Evolutionary conservation across 139 green algal genomes (phyloP).

Genomic region (Diplosphaera chodatii): DNA sequence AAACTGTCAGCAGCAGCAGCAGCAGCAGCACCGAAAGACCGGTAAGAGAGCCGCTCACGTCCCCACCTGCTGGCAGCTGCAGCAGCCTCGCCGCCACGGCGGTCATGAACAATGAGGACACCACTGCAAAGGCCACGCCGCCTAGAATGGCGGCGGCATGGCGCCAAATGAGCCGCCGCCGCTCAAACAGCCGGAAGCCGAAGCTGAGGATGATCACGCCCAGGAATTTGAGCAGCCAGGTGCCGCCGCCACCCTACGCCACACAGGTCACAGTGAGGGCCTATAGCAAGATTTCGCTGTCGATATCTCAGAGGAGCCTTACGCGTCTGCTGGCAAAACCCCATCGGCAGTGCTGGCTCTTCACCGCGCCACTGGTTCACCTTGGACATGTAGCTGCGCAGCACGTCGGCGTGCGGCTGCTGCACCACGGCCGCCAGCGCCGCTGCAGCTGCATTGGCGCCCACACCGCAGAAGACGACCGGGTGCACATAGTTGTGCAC

Average conservation of each 20-base stretch:
- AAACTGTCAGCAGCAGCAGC: no score
- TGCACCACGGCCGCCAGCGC: conserved; percentile 39
- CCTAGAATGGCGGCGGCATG: conserved; percentile 80
- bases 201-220: conserved; percentile 83
- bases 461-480: conserved; percentile 50
- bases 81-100: conserved; percentile 48
- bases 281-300: no score
- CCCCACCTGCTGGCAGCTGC: conserved; percentile 41
- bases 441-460: conserved; percentile 41
- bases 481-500: conserved; percentile 55
- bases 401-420: conserved; percentile 31
- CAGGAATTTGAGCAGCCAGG: conserved; percentile 81
- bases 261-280: no score
- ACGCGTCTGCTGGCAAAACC: no score
- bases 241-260: conserved; percentile 47
- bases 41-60: no score
- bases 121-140: conserved; percentile 46
- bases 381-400: conserved; percentile 56
- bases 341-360: no score
- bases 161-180: conserved; percentile 68
- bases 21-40: no score
- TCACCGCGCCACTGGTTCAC: no score
- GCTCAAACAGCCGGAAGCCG: conserved; percentile 66
- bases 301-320: no score
- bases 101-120: conserved; percentile 74